A percentile compares a stretch with the other conserved stretches of the same genome.
Evolutionary conservation across 2,329 filamentous ascomycete genomes (phyloP).

Genomic region (Pseudocercospora fijiensis): DNA sequence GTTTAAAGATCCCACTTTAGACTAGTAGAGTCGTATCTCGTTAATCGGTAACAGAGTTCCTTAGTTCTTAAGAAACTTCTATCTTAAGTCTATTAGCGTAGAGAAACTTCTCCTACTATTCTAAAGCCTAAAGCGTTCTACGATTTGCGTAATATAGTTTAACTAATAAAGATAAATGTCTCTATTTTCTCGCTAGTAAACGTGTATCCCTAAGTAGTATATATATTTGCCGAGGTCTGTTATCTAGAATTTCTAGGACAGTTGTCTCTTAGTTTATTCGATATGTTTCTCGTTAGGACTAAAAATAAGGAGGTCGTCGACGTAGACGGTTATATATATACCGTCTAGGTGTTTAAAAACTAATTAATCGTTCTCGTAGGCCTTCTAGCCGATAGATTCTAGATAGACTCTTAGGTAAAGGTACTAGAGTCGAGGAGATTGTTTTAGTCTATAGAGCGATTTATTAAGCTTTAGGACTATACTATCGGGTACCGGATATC

Average conservation of each 20-base stretch:
- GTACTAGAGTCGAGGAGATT: slow-evolving; percentile 16
- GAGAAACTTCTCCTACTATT: not conserved
- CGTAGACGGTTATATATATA: slow-evolving; percentile 16
- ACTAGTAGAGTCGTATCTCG: slow-evolving; percentile 4
- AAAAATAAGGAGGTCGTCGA: slow-evolving; percentile 19
- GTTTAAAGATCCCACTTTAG: not conserved
- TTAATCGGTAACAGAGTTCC: not conserved
- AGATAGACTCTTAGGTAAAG: not conserved
- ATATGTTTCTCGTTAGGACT: slow-evolving; percentile 9
- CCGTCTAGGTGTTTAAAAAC: slow-evolving; percentile 13
- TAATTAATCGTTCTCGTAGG: slow-evolving; percentile 1
- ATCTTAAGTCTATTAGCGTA: not conserved
- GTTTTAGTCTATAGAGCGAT: slow-evolving; percentile 13
- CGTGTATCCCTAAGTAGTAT: slow-evolving; percentile 15
- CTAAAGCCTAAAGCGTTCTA: not conserved
- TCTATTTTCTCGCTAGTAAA: not conserved
- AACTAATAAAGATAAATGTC: slow-evolving; percentile 8
- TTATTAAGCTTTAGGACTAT: slow-evolving; percentile 6
- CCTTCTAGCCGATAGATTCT: not conserved
- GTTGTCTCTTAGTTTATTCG: not conserved
- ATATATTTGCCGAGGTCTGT: slow-evolving; percentile 11
- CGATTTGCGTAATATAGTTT: slow-evolving; percentile 10
- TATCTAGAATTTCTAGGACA: slow-evolving; percentile 14
- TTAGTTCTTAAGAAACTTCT: not conserved
- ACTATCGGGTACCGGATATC: not conserved